Evolutionary conservation across 1,139 yeast genomes (phyloP), one percentile per base, ranked within the genome.

Genomic region (Candida tunisiensis): DNA sequence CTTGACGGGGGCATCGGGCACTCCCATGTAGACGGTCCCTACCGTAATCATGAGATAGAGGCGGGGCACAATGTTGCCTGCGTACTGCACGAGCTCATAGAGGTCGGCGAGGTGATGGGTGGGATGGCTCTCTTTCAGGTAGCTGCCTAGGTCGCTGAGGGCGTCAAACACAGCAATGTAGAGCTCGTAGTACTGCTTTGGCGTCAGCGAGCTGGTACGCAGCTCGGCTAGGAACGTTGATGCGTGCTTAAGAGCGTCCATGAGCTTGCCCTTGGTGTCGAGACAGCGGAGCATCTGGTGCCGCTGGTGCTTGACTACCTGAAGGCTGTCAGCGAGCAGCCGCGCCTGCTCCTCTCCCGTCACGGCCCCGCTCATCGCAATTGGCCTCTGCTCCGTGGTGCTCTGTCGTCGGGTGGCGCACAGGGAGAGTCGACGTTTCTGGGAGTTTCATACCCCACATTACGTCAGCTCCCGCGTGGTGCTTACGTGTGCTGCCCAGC

Each of bases 21-120:
- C 62, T 5, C 75, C 57, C 74, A 85, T 73, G 52, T 77, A 83
- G 3, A 83, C 79, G 1, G 93, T 74, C 8, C 98, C 98, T 8
- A 88, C 88, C 3, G 92, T 88, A 26, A 88, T 77, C 96, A 88
- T 83, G 55, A 91, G 62, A 48, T 91, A 88, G 31, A 88, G 59
- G 33, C 98, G 62, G 3, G 98, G 98, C 10, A 88, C 65, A 23
- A 91, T 80, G 51, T 83, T 88, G 11, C 62, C 94, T 1, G 94
- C 83, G 47, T 88, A 91, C 49, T 88, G 98, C 3, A 88, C 96
- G 48, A 88, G 61, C 45, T 88, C 96, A 47, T 88, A 88, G 31
- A 88, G 59, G 49, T 88, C 96, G 1, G 93, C 83, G 33, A 88
- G 56, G 49, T 85, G 91, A 33, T 82, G 77, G 23, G 65, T 59